phyloP scores from a whole-genome alignment of 2,329 filamentous ascomycete species.

The Alternaria burnsii region DNA sequence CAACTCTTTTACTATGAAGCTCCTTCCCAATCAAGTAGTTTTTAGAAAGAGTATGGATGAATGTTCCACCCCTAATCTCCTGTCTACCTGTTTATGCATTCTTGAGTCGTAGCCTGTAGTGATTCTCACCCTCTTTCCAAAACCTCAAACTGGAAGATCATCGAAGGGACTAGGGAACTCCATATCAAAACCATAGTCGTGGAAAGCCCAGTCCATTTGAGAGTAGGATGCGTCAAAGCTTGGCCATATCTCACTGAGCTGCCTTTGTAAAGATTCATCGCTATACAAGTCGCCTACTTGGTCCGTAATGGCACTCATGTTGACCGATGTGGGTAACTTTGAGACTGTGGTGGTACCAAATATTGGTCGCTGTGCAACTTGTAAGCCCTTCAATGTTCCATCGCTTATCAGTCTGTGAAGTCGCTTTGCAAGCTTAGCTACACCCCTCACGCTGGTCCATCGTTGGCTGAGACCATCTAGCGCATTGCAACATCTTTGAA shows the following conservation, averaged over 20 bases:
- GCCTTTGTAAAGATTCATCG: constrained; percentile 5
- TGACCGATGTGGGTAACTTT: neutral
- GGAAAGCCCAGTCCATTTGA: constrained; percentile 11
- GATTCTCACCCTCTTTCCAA: neutral
- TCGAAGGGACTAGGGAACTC: neutral
- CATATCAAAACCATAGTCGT: constrained; percentile 6
- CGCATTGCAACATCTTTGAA: neutral
- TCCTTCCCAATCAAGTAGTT: neutral
- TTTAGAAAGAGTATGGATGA: neutral
- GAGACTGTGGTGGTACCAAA: neutral
- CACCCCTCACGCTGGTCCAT: constrained; percentile 10
- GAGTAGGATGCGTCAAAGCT: constrained; percentile 7
- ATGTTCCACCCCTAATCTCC: neutral
- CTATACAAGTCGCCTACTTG: neutral
- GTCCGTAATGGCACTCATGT: neutral
- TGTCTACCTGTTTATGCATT: no score
- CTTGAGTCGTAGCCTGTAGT: neutral
- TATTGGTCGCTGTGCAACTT: neutral
- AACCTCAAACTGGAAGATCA: neutral
- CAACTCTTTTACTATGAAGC: neutral
- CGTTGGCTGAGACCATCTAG: neutral
- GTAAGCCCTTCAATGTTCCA: neutral
- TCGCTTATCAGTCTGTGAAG: constrained; percentile 4
- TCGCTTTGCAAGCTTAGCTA: constrained; percentile 3
- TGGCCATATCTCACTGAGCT: constrained; percentile 9